A percentile compares a stretch with the other conserved stretches of the same genome.
phyloP scores from a whole-genome alignment of 768 basidiomycete genomes.

The Xerocomellus chrysenteron region DNA sequence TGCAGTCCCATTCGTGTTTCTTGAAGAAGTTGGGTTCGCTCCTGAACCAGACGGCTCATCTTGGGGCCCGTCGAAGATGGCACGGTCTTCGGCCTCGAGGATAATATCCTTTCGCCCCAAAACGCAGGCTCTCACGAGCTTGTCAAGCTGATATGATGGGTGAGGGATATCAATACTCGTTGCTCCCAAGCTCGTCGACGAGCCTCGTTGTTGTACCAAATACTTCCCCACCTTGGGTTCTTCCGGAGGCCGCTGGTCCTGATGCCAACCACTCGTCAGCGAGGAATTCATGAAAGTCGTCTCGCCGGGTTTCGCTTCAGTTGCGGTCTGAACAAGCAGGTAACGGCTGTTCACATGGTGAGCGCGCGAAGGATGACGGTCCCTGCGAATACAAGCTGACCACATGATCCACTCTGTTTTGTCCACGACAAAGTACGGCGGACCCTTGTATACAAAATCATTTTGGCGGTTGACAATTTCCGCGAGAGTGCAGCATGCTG shows the following conservation, averaged over 20 bases:
- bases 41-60: not conserved
- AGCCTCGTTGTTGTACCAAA: slow-evolving; percentile 47
- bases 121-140: slow-evolving; percentile 42
- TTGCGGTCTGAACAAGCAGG: slow-evolving; percentile 46
- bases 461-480: slow-evolving; percentile 64
- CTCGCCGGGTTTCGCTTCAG: not conserved
- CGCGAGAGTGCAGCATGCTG: slow-evolving; percentile 54
- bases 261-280: no score
- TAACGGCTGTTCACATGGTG: slow-evolving; percentile 47
- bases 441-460: slow-evolving; percentile 54
- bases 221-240: slow-evolving; percentile 32
- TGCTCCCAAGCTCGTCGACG: not conserved
- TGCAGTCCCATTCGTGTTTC: not conserved
- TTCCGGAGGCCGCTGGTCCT: not conserved
- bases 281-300: not conserved
- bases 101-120: slow-evolving; percentile 43
- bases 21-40: not conserved
- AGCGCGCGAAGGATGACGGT: not conserved
- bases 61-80: slow-evolving; percentile 37
- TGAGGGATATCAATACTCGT: slow-evolving; percentile 53
- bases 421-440: slow-evolving; percentile 56
- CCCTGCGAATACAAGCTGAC: slow-evolving; percentile 32
- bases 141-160: slow-evolving; percentile 53
- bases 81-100: slow-evolving; percentile 50
- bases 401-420: slow-evolving; percentile 72